Conservation (phyloP, 208 protist species). For the Herpetomonas samuelpessoai region DNA sequence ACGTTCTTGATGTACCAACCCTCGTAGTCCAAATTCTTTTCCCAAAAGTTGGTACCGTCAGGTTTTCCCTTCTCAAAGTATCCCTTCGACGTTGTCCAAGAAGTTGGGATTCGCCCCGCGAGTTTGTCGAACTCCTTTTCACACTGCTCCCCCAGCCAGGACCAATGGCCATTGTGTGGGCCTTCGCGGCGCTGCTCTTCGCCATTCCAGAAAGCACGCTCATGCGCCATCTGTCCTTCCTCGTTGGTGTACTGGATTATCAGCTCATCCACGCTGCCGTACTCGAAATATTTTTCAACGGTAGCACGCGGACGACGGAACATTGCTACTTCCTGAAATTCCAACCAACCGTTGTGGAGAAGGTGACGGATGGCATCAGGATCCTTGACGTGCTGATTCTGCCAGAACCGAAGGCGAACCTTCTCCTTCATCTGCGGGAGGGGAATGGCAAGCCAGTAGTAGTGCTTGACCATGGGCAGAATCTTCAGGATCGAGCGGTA, state of each 20-base stretch:
- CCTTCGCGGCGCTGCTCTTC: slow-evolving; percentile 84
- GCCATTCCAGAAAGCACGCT: slow-evolving; percentile 85
- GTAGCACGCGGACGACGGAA: slow-evolving; percentile 72
- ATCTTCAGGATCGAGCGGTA: slow-evolving; percentile 82
- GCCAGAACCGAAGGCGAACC: slow-evolving; percentile 76
- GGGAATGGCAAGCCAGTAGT: slow-evolving; percentile 78
- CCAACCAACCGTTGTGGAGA: slow-evolving; percentile 88
- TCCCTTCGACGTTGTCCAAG: slow-evolving; percentile 80
- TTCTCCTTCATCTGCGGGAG: slow-evolving; percentile 83
- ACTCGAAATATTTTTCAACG: slow-evolving; percentile 81
- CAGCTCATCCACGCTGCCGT: slow-evolving; percentile 69
- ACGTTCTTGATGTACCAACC: slow-evolving; percentile 92
- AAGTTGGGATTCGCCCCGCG: slow-evolving; percentile 73
- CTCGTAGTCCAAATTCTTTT: slow-evolving; percentile 92
- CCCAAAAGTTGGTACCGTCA: slow-evolving; percentile 89
- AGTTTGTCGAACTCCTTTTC: slow-evolving; percentile 83
- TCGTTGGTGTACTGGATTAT: slow-evolving; percentile 68
- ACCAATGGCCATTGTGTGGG: slow-evolving; percentile 87
- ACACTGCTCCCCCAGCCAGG: slow-evolving; percentile 74
- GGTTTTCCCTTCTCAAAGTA: slow-evolving; percentile 84
- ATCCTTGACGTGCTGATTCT: slow-evolving; percentile 87
- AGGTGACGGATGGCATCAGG: slow-evolving; percentile 86
- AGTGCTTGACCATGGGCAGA: slow-evolving; percentile 86
- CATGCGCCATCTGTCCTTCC: slow-evolving; percentile 72
- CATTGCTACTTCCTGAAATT: slow-evolving; percentile 82